Conservation (phyloP, 179 eudicot genomes). For the Gypsophila paniculata region DNA sequence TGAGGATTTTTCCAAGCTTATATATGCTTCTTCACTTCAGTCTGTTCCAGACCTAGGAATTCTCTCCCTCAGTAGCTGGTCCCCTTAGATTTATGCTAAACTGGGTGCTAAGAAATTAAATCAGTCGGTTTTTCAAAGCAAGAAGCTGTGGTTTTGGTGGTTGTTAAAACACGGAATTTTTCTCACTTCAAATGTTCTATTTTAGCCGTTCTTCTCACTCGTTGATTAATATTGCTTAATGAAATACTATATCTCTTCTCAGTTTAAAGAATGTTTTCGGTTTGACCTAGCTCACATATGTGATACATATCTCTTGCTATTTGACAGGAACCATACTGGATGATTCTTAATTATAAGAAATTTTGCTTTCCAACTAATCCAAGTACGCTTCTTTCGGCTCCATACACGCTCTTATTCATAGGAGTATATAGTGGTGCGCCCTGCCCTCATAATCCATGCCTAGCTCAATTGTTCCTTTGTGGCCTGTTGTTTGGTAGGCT, state of each 20-base stretch:
- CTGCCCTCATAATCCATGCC: neutral
- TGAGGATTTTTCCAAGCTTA: too few relatives aligned
- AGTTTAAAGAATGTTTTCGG: neutral
- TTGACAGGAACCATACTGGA: slow-evolving; percentile 23
- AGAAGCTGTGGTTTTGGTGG: neutral
- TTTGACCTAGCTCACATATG: neutral
- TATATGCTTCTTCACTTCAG: too few relatives aligned
- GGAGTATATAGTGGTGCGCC: neutral
- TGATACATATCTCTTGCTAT: slow-evolving; percentile 12
- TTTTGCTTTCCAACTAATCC: slow-evolving; percentile 15
- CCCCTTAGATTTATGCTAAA: too few relatives aligned
- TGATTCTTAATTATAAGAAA: slow-evolving; percentile 17
- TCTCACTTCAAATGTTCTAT: too few relatives aligned
- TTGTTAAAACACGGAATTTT: neutral
- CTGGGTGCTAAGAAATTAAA: too few relatives aligned
- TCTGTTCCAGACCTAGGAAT: too few relatives aligned
- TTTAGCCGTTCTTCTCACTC: neutral
- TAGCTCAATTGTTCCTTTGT: neutral
- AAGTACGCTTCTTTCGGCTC: slow-evolving; percentile 20
- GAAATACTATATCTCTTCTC: neutral
- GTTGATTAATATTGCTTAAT: neutral
- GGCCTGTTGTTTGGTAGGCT: too few relatives aligned
- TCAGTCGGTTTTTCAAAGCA: neutral
- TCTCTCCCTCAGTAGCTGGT: too few relatives aligned
- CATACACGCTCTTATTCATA: slow-evolving; percentile 8